Base-by-base conservation (phyloP, 1,284 basidiomycete genomes). In the Thelephora terrestris region DNA sequence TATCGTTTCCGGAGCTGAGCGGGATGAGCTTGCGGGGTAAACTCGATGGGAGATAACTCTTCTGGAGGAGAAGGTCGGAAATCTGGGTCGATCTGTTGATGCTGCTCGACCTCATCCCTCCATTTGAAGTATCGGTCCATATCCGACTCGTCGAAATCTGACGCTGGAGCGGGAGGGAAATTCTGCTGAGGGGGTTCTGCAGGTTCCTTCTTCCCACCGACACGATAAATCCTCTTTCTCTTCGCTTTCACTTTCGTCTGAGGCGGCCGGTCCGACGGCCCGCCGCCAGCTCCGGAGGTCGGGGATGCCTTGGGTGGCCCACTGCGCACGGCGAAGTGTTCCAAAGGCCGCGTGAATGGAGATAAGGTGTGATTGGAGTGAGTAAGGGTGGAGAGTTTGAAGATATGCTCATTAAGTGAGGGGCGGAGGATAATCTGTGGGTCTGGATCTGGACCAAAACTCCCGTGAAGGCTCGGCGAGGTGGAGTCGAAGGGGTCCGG, bases 351-450 rank as follows among this genome's bases (percentile, higher is more conserved):
- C 9, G 92, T 94, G 64, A 92, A 95, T 0, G 92, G 92, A 1
- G 86, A 91, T 2, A 96, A 70, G 0, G 92, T 96, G 59, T 94
- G 91, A 56, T 94, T 90, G 2, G 89, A 91, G 54, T 85, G 76
- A 20, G 79, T 84, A 48, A 96, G 76, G 2, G 87, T 88, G 17
- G 87, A 84, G 17, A 96, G 71, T 53, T 93, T 87, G 45, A 85
- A 85, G 20, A 94, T 74, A 7, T 81, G 79, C 57, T 81, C 81
- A 68, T 87, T 90, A 47, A 79, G 57, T 2, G 71, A 68, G 0
- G 82, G 80, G 21, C 81, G 81, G 47, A 91, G 74, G 17, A 85
- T 72, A 57, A 91, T 89, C 54, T 76, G 75, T 24, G 76, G 73
- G 45, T 75, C 70, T 46, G 61, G 61, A 51, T 64, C 64, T 24